Base-by-base conservation (phyloP, 1,284 basidiomycete genomes). In the Ustilago curta region DNA sequence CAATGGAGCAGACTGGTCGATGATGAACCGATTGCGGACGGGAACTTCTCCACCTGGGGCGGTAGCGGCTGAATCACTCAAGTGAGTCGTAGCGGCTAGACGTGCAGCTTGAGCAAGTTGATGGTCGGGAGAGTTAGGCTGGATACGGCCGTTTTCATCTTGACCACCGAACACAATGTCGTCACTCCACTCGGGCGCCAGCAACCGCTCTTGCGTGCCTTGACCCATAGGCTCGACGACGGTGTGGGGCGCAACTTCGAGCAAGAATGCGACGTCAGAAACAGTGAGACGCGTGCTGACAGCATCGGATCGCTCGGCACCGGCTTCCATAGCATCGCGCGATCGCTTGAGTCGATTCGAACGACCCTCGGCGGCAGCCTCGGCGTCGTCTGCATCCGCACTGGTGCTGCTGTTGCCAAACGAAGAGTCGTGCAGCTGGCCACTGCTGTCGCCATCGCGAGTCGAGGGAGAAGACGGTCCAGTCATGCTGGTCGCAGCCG, bases 181-280 rank as follows among this genome's bases (percentile, higher is more conserved):
- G 31, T 78, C 72, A 16, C 57, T 58, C 64, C 65, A 75, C 16
- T 83, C 83, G 2, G 83, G 76, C 4, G 71, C 76, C 2, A 84
- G 64, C 44, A 84, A 62, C 2, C 82, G 71, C 55, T 83, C 82
- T 21, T 76, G 67, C n/a, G 81, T 68, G 8, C 81, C 78, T 43
- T 80, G 75, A 4, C 83, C 83, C 44, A 84, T 66, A 2, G 83
- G 81, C 59, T 84, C 83, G 23, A 84, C 79, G 21, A 83, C 70
- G 0, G 77, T 72, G 42, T 80, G 78, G 19, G 83, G 83, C 0
- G 79, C 70, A 4, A 83, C 59, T 35, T 79, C 74, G 31, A 84
- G 61, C 18, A 83, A 49, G 49, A 84, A 80, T 1, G 76, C 66
- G 32, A 84, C 66, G 44, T 84, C 82, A 3, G 76, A 70, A 23